These are phyloP conservation scores for Cyberlindnera amylophila DNA, from an alignment of 805 yeast genomes.

Conservation along the genomic window DNA sequence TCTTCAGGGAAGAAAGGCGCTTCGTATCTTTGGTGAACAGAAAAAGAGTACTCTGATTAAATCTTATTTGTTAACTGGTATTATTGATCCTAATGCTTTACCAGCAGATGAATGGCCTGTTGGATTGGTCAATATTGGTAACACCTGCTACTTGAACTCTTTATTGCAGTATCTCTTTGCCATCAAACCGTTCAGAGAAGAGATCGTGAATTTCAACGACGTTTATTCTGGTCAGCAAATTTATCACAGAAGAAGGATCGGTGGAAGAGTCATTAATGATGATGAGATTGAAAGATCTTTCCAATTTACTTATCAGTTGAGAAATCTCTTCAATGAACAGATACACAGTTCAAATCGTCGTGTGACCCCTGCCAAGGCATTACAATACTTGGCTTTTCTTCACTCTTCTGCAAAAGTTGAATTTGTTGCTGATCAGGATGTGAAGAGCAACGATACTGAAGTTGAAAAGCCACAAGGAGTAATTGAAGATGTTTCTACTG, in stretches of 20 bases:
- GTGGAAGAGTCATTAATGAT: slow-evolving; percentile 80
- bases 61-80: slow-evolving; percentile 58
- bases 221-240: slow-evolving; percentile 31
- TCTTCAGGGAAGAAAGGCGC: slow-evolving; percentile 51
- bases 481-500: too few species aligned
- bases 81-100: slow-evolving; percentile 52
- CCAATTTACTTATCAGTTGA: slow-evolving; percentile 73
- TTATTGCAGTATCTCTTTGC: slow-evolving; percentile 87
- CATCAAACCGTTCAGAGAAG: slow-evolving; percentile 72
- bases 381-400: slow-evolving; percentile 84
- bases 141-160: slow-evolving; percentile 92
- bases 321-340: slow-evolving; percentile 66
- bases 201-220: slow-evolving; percentile 52
- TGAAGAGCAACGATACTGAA: background rate
- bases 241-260: slow-evolving; percentile 61
- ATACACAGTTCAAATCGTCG: slow-evolving; percentile 57
- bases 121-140: slow-evolving; percentile 91
- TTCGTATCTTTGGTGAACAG: slow-evolving; percentile 50
- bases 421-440: slow-evolving; percentile 33
- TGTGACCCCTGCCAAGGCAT: slow-evolving; percentile 76
- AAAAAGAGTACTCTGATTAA: slow-evolving; percentile 53
- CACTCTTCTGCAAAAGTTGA: slow-evolving; percentile 66
- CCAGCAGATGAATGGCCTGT: slow-evolving; percentile 79
- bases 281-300: slow-evolving; percentile 76
- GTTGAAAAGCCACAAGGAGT: background rate